Conservation (phyloP, 163 green algal genomes). For the Prototheca cutis region DNA sequence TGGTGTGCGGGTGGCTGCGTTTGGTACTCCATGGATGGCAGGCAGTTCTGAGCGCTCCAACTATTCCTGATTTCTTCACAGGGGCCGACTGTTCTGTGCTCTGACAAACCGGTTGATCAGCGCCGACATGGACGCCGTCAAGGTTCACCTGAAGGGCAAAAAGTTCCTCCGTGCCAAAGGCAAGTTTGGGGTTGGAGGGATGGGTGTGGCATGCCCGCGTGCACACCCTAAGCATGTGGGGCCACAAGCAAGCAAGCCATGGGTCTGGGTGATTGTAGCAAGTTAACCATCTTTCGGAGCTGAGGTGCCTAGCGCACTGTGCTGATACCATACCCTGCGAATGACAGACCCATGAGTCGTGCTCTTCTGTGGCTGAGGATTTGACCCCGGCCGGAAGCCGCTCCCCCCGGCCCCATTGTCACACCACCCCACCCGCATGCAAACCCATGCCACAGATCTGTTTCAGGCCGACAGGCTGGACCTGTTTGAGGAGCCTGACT, state of each 20-base stretch:
- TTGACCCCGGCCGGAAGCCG: too few species aligned
- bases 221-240: too few species aligned
- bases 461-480: conserved; percentile 40
- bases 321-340: conserved; percentile 14
- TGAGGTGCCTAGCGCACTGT: conserved; percentile 4
- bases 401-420: too few species aligned
- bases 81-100: conserved; percentile 58
- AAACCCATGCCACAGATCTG: too few species aligned
- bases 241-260: neutral
- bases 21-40: neutral
- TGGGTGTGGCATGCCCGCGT: neutral
- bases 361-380: neutral
- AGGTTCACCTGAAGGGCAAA: conserved; percentile 56
- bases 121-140: conserved; percentile 40
- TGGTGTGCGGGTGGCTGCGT: too few species aligned
- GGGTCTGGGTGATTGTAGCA: conserved; percentile 17
- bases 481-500: conserved; percentile 29
- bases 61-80: conserved; percentile 9
- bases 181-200: neutral
- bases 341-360: conserved; percentile 5
- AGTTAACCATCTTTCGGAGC: conserved; percentile 24
- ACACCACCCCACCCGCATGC: too few species aligned
- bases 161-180: conserved; percentile 46
- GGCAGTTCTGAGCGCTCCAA: neutral
- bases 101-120: conserved; percentile 60